Base-by-base conservation (phyloP, 305 asterid genomes). In the Fraxinus floribunda region DNA sequence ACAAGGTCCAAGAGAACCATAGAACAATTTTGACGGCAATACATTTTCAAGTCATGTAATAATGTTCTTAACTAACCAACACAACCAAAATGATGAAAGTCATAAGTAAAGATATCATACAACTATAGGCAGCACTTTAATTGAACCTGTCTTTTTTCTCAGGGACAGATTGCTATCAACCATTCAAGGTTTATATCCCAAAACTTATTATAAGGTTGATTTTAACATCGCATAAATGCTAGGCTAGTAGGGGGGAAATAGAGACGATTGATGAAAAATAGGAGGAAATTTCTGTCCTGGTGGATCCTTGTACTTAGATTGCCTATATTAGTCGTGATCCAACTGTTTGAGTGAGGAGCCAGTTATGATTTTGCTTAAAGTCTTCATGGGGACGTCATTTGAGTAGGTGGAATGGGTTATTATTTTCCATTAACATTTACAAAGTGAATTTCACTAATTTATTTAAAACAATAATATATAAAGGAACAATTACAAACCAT, bases 401-500 rank as follows among this genome's bases (percentile, higher is more conserved):
- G 68, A 57, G 66, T 20, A 71, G 16, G 74, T 29, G 71, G 38
- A 4, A 60, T 24, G 68, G 26, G 62, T 64, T 64, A 24, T 29
- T 9, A 30, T 62, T 34, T 68, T 35, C 55, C 52, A 57, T 60
- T 73, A 83, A 81, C 82, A 68, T 38, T 70, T 78, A 18, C 26
- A 32, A 0, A 29, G 9, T 11, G 32, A 16, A 24, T 78, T 62
- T 77, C 44, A 52, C 57, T 38, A 71, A 64, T 64, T 22, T 77
- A 77, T 35, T 24, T 64, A 35, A 75, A 64, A 57, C 75, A 32
- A 79, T 71, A 75, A 18, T 79, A 16, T 10, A 57, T 75, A 78
- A 55, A 35, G 9, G 75, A 73, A 80, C 8, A 85, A 78, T 35
- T 83, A 91, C 97, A 52, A 81, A 97, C 99, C 99, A 85, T 97